Base-by-base conservation (phyloP, 768 basidiomycete genomes). In the Tulasnella sp. region DNA sequence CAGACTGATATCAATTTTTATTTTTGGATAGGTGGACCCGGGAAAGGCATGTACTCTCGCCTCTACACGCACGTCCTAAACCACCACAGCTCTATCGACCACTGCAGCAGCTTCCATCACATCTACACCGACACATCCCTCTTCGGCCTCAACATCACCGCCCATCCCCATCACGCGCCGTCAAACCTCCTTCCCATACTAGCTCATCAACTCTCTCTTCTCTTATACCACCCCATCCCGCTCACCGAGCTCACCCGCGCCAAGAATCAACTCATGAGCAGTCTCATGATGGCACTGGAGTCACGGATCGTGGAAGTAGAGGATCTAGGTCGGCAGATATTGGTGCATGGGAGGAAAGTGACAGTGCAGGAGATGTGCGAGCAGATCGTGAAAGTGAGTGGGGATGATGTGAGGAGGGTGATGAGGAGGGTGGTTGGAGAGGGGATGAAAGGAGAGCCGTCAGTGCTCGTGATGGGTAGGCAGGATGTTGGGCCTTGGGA, bases 41-140 rank as follows among this genome's bases (percentile, higher is more conserved):
- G 94, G 15, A 98, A 98, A 74, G 94, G 94, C 66, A 98, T 98
- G 94, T 98, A 96, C 76, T 92, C 92, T 31, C 85, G 94, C 24
- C 73, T 97, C 27, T 97, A 98, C 74, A 94, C 92, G 9, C 84
- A 92, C 68, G 91, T 98, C 66, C 82, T 98, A 60, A 97, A 98
- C 70, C 86, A 89, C 67, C 89, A 92, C 74, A 81, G 91, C 52
- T 84, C 89, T 67, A 80, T 98, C 66, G 94, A 98, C 70, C 90
- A 92, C 70, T 97, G 93, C 70, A 85, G 88, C 8, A 85, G 90
- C 19, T 97, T 96, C 84, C 92, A 98, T 69, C 94, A 98, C 72
- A 92, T 93, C 68, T 98, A 97, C 72, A 82, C 83, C 59, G 93
- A 97, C 69, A 88, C 90, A 0, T 91, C 91, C 3, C 76, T 98